Evolutionary conservation across 139 green algal species (phyloP).

Genomic region (Haematococcus lacustris): DNA sequence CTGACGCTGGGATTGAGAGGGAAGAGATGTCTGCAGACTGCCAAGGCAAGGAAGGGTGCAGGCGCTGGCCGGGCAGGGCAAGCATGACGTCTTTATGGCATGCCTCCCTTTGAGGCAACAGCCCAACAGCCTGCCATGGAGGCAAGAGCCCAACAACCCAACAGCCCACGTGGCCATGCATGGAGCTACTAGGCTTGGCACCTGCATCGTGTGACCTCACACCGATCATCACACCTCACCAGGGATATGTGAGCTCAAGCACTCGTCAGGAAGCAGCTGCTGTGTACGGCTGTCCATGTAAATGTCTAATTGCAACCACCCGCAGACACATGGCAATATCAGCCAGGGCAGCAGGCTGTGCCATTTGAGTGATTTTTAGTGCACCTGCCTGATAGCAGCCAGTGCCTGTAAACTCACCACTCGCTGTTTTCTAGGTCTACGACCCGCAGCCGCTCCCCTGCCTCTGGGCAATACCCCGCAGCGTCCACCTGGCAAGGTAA

Average conservation of each 20-base stretch:
- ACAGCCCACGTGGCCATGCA: too few species aligned
- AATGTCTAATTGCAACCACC: neutral
- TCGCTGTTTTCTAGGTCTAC: slow-evolving; percentile 56
- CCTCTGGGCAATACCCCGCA: slow-evolving; percentile 5
- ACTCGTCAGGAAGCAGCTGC: neutral
- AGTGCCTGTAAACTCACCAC: slow-evolving; percentile 28
- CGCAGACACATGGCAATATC: neutral
- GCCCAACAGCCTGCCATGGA: too few species aligned
- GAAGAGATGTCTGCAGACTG: neutral
- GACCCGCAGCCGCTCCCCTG: slow-evolving; percentile 27
- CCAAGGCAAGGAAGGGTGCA: neutral
- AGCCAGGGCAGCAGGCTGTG: too few species aligned
- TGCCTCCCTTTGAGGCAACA: too few species aligned
- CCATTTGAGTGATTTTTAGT: neutral
- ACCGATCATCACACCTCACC: too few species aligned
- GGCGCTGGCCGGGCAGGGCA: too few species aligned
- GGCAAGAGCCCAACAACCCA: too few species aligned
- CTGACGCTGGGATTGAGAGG: neutral
- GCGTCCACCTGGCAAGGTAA: slow-evolving; percentile 1
- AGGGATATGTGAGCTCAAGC: too few species aligned
- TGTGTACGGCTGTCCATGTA: neutral
- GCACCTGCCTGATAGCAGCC: neutral
- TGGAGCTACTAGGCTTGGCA: too few species aligned
- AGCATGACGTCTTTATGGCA: too few species aligned
- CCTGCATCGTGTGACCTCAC: too few species aligned